A percentile compares a stretch with the other conserved stretches of the same genome.
Conservation (phyloP, 305 asterid genomes). For the Fraxinus latifolia region DNA sequence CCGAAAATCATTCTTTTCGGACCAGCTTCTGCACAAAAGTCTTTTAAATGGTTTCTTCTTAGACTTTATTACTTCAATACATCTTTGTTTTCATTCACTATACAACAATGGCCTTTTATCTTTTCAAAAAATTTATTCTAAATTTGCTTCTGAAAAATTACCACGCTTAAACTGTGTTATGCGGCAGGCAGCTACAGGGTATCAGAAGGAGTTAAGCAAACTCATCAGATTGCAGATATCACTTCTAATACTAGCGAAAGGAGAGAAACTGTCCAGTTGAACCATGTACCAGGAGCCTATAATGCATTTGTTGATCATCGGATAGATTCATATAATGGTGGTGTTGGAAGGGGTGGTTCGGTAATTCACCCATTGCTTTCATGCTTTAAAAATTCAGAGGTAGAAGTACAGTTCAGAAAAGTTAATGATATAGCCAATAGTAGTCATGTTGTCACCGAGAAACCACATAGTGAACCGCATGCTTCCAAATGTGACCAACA, state of each 20-base stretch:
- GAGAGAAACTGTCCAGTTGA: slow-evolving; percentile 31
- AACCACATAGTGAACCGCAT: slow-evolving; percentile 27
- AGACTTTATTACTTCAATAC: slow-evolving; percentile 1
- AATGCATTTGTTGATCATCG: slow-evolving; percentile 24
- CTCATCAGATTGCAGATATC: slow-evolving; percentile 27
- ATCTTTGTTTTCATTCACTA: neutral
- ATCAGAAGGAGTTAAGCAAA: slow-evolving; percentile 28
- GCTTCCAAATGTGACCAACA: slow-evolving; percentile 26
- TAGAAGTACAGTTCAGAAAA: slow-evolving; percentile 26
- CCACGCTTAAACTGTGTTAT: slow-evolving; percentile 18
- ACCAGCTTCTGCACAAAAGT: slow-evolving; percentile 36
- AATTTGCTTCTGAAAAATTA: slow-evolving; percentile 21
- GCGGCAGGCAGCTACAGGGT: slow-evolving; percentile 36
- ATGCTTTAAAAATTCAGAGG: slow-evolving; percentile 28
- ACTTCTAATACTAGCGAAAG: slow-evolving; percentile 28
- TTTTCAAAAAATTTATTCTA: slow-evolving; percentile 6
- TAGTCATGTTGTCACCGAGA: slow-evolving; percentile 28
- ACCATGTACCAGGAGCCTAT: slow-evolving; percentile 32
- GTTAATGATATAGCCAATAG: slow-evolving; percentile 23
- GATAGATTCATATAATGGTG: slow-evolving; percentile 23
- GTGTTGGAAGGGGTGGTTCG: slow-evolving; percentile 23
- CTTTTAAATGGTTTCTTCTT: slow-evolving; percentile 14
- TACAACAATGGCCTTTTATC: slow-evolving; percentile 20
- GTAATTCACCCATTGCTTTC: slow-evolving; percentile 28
- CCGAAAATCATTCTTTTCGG: slow-evolving; percentile 29